phyloP scores from a whole-genome alignment of 192 early-diverging fungal species.

The Backusella liffmaniae region DNA sequence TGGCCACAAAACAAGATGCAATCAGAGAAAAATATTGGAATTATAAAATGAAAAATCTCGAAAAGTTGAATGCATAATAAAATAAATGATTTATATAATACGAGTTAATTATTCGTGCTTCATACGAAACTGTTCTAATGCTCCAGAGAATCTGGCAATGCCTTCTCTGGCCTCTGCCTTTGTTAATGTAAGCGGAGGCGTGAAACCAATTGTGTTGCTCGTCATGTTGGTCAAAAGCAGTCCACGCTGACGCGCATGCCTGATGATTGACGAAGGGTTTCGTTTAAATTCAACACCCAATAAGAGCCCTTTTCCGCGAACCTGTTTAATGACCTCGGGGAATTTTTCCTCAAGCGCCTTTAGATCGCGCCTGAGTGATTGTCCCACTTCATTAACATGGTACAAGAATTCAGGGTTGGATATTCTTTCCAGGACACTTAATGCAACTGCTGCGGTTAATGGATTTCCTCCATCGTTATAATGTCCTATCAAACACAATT shows the following conservation, averaged over 20 bases:
- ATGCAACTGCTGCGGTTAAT: slow-evolving; percentile 80
- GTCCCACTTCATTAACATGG: slow-evolving; percentile 63
- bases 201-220: slow-evolving; percentile 81
- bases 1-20: slow-evolving; percentile 59
- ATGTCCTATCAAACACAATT: slow-evolving; percentile 92
- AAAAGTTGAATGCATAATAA: slow-evolving; percentile 11
- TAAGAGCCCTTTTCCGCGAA: slow-evolving; percentile 83
- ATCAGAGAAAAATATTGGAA: slow-evolving; percentile 70
- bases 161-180: slow-evolving; percentile 77
- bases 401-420: slow-evolving; percentile 66
- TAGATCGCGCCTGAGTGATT: slow-evolving; percentile 53
- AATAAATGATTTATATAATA: not conserved
- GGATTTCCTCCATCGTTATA: slow-evolving; percentile 82
- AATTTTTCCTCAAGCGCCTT: slow-evolving; percentile 35
- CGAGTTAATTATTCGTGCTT: not conserved
- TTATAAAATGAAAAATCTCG: slow-evolving; percentile 42
- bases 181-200: slow-evolving; percentile 82
- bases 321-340: slow-evolving; percentile 60
- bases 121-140: not conserved
- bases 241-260: slow-evolving; percentile 68
- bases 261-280: slow-evolving; percentile 61
- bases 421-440: slow-evolving; percentile 68
- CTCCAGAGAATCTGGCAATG: not conserved
- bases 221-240: slow-evolving; percentile 73
- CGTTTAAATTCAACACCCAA: slow-evolving; percentile 77